These are phyloP conservation scores for Tolypocladium paradoxum DNA, from an alignment of 2,329 filamentous ascomycete species.

Conservation along the genomic window DNA sequence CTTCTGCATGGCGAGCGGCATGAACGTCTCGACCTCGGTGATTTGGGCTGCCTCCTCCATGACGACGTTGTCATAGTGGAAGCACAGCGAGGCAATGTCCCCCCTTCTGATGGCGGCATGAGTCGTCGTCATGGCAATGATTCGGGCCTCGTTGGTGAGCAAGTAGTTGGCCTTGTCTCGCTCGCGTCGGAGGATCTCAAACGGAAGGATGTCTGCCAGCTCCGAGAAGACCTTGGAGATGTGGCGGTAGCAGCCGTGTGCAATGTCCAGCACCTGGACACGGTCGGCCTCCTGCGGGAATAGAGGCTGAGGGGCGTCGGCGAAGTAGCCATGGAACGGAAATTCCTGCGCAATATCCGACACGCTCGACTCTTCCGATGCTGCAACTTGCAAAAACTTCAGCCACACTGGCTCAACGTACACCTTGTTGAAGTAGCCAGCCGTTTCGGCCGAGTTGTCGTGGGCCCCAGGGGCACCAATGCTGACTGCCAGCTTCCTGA, in stretches of 20 bases:
- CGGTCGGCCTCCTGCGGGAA: conserved; percentile 59
- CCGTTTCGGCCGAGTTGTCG: conserved; percentile 90
- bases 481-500: conserved; percentile 74
- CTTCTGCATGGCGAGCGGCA: conserved; percentile 86
- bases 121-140: conserved; percentile 97
- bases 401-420: conserved; percentile 84
- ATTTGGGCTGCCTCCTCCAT: conserved; percentile 99
- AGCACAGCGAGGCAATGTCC: conserved; percentile 85
- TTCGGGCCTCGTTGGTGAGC: conserved; percentile 87
- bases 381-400: conserved; percentile 57
- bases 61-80: conserved; percentile 93
- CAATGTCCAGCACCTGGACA: conserved; percentile 62
- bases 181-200: conserved; percentile 82
- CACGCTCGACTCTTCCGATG: conserved; percentile 42
- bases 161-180: conserved; percentile 95
- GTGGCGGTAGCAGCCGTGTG: conserved; percentile 77
- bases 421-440: conserved; percentile 90
- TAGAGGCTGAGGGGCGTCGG: conserved; percentile 74
- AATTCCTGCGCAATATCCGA: conserved; percentile 63
- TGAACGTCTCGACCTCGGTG: conserved; percentile 94
- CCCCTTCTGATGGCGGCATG: conserved; percentile 90
- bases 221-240: conserved; percentile 85
- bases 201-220: conserved; percentile 84
- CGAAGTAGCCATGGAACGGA: conserved; percentile 82
- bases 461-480: conserved; percentile 88